Percentiles rank a stretch among this genome's conserved stretches.
These are phyloP conservation scores for Annulohypoxylon nitens DNA, from an alignment of 495 filamentous ascomycete genomes.

Conservation along the genomic window DNA sequence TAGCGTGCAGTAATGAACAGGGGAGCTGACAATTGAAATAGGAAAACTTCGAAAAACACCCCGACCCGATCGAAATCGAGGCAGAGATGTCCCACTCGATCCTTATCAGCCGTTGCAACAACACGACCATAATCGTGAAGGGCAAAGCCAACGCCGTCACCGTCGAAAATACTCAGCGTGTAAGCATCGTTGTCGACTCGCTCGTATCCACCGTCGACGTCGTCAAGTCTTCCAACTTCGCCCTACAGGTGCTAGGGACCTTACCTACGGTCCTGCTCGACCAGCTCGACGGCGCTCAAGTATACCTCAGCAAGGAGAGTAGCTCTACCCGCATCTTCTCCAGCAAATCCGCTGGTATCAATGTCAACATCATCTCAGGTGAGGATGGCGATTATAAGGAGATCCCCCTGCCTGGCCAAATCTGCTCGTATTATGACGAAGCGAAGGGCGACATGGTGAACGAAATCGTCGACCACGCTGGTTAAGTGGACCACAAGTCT, in stretches of 20 bases:
- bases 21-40: slow-evolving; percentile 46
- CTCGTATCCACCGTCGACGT: slow-evolving; percentile 92
- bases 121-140: slow-evolving; percentile 86
- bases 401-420: slow-evolving; percentile 87
- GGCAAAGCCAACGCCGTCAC: slow-evolving; percentile 97
- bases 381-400: slow-evolving; percentile 85
- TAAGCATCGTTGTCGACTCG: slow-evolving; percentile 87
- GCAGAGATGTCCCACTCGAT: slow-evolving; percentile 88
- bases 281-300: slow-evolving; percentile 88
- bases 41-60: slow-evolving; percentile 92
- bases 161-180: slow-evolving; percentile 86
- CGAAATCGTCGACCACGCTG: slow-evolving; percentile 92
- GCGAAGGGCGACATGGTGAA: slow-evolving; percentile 77
- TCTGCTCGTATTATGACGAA: slow-evolving; percentile 79
- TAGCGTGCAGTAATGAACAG: background rate
- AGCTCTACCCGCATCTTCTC: slow-evolving; percentile 83
- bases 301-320: slow-evolving; percentile 87
- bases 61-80: slow-evolving; percentile 77
- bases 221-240: slow-evolving; percentile 93
- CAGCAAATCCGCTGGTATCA: slow-evolving; percentile 85
- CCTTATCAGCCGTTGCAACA: slow-evolving; percentile 89
- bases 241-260: slow-evolving; percentile 84
- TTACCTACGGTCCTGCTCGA: slow-evolving; percentile 91
- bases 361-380: slow-evolving; percentile 81
- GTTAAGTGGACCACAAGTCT: slow-evolving; percentile 57